Conservation (phyloP, 352 stramenopile species). For the Pythium phragmitis region DNA sequence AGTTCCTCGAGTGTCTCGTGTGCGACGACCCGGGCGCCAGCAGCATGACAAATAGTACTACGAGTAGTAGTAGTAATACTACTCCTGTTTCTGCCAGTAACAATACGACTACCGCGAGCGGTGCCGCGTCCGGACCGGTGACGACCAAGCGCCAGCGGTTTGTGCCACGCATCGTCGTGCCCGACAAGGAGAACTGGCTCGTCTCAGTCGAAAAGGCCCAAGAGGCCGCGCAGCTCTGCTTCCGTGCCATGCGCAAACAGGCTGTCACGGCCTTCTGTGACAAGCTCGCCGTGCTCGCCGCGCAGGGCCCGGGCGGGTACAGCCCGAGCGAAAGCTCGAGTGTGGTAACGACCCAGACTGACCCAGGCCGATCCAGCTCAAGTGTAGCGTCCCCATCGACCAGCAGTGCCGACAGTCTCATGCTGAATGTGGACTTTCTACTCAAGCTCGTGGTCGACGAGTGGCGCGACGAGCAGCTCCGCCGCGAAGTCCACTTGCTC, state of each 20-base stretch:
- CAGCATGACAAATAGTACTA: conserved; percentile 4
- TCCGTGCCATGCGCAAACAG: conserved; percentile 71
- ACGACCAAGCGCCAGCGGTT: conserved; percentile 48
- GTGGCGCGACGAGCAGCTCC: conserved; percentile 68
- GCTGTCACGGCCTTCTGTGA: conserved; percentile 63
- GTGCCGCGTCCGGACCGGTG: not conserved
- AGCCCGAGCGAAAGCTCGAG: not conserved
- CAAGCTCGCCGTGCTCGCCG: conserved; percentile 45
- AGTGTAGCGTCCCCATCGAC: not conserved
- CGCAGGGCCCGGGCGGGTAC: conserved; percentile 36
- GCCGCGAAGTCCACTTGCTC: conserved; percentile 61
- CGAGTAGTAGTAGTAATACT: conserved; percentile 6
- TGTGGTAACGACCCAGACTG: not conserved
- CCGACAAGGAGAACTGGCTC: conserved; percentile 70
- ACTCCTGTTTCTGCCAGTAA: not conserved
- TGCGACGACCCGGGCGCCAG: conserved; percentile 37
- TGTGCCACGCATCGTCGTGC: conserved; percentile 49
- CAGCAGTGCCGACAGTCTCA: conserved; percentile 16
- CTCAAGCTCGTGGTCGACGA: conserved; percentile 64
- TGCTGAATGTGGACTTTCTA: conserved; percentile 73
- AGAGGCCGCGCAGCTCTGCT: conserved; percentile 62
- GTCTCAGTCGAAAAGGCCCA: conserved; percentile 66
- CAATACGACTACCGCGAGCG: not conserved
- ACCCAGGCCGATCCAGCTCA: not conserved
- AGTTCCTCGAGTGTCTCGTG: conserved; percentile 79